phyloP scores from a whole-genome alignment of 2,329 filamentous ascomycete genomes.

The Fusarium compactum region DNA sequence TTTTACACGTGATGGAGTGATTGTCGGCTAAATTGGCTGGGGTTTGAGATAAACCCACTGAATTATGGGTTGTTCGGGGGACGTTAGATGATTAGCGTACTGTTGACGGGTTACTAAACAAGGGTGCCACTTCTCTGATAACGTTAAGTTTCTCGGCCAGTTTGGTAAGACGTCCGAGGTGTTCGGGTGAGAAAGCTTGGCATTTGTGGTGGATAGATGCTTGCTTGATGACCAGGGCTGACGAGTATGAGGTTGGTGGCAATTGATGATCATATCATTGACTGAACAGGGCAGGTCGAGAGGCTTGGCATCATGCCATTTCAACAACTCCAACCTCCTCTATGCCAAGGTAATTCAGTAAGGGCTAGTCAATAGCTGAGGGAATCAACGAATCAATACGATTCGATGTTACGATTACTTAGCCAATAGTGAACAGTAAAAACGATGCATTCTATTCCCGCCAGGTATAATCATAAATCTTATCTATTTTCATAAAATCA shows the following conservation, averaged over 20 bases:
- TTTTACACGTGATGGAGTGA: slow-evolving; percentile 2
- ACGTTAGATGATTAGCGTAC: neutral
- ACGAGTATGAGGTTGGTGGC: neutral
- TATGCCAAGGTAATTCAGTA: neutral
- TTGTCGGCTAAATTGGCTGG: neutral
- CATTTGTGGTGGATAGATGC: neutral
- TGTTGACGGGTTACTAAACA: neutral
- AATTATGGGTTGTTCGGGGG: neutral
- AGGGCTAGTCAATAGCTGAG: neutral
- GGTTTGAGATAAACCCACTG: neutral
- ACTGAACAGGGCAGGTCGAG: neutral
- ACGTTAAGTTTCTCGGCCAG: neutral
- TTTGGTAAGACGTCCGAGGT: neutral
- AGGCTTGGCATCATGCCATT: neutral
- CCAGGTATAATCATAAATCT: neutral
- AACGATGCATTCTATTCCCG: neutral
- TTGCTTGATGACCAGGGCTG: neutral
- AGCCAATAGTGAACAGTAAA: neutral
- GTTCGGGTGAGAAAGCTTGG: neutral
- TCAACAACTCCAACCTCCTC: neutral
- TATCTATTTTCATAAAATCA: neutral
- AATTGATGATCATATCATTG: accelerated
- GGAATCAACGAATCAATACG: too few relatives aligned
- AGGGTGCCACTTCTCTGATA: neutral
- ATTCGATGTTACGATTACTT: too few relatives aligned